Conservation (phyloP, 768 basidiomycete species). For the Kwoniella mangroviensis region DNA sequence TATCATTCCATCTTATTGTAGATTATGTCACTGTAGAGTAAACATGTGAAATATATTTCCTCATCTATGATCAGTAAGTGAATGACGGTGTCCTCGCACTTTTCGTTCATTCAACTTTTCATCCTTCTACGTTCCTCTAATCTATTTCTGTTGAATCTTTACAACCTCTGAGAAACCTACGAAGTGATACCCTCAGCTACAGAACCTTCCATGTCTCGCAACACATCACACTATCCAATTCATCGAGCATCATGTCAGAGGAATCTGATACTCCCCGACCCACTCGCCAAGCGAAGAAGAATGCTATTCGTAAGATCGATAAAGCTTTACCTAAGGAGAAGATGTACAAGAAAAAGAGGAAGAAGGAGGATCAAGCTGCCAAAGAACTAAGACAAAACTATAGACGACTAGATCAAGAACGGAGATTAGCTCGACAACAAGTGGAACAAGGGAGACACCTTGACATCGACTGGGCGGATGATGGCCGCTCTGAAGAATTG, state of each 20-base stretch:
- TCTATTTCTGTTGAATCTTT: background rate
- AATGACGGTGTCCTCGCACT: background rate
- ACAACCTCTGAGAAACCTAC: background rate
- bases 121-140: background rate
- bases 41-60: no score
- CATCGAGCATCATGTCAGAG: background rate
- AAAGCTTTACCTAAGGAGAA: conserved; percentile 3
- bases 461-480: no score
- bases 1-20: no score
- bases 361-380: background rate
- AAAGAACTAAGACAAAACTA: background rate
- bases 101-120: background rate
- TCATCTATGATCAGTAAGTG: no score
- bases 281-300: background rate
- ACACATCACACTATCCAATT: background rate
- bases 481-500: background rate
- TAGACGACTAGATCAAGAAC: background rate
- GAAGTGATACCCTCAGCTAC: background rate
- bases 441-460: background rate
- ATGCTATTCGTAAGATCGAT: background rate
- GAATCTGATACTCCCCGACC: background rate
- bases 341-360: conserved; percentile 1
- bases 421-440: background rate
- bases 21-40: no score
- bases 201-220: background rate